Base-by-base conservation (phyloP, 176 grass and related monocot genomes). In the Bolboschoenus planiculmis region DNA sequence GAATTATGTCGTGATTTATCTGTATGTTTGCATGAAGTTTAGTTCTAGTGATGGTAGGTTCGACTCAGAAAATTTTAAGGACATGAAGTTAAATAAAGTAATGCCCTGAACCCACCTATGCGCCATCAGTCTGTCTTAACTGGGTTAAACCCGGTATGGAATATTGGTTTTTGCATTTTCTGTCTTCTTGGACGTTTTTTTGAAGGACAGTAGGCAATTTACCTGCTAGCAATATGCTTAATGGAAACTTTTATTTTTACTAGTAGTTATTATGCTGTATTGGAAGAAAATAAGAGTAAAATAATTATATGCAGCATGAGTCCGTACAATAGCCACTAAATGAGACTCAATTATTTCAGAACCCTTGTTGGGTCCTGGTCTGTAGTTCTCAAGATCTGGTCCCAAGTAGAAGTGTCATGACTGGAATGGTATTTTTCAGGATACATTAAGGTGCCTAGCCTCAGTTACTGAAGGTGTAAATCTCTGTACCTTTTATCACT, bases 401-500 rank as follows among this genome's bases (percentile, higher is more conserved):
- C 31, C 55, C 46, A 73, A 64, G 58, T 58, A 63, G 1, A 39
- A 36, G 24, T 78, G 82, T 79, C 83, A 54, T 73, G 83, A 39
- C 5, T 55, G 4, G 20, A 23, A 66, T 23, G 79, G 31, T 85
- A 59, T 80, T 89, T 89, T 86, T 74, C 82, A 97, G 95, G 92
- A 91, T 71, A 87, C 95, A 50, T 72, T 97, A 83, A 86, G 78
- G 78, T 91, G 85, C 78, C 63, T 97, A 31, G 87, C 88, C 88
- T 91, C 80, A 39, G 78, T 94, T 86, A 84, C 87, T 76, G 84
- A 81, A 65, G 81, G 90, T 46, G 71, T 73, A 82, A 87, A 88
- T 86, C 88, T 93, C 46, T 56, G 55, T 81, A 90, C 81, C 39
- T 79, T 94, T 84, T 97, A 94, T 85, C 43, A 91, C 83, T 94